A percentile compares a stretch with the other conserved stretches of the same genome.
These are phyloP conservation scores for Verticillium tricorpus DNA, from an alignment of 2,329 filamentous ascomycete genomes.

Conservation along the genomic window DNA sequence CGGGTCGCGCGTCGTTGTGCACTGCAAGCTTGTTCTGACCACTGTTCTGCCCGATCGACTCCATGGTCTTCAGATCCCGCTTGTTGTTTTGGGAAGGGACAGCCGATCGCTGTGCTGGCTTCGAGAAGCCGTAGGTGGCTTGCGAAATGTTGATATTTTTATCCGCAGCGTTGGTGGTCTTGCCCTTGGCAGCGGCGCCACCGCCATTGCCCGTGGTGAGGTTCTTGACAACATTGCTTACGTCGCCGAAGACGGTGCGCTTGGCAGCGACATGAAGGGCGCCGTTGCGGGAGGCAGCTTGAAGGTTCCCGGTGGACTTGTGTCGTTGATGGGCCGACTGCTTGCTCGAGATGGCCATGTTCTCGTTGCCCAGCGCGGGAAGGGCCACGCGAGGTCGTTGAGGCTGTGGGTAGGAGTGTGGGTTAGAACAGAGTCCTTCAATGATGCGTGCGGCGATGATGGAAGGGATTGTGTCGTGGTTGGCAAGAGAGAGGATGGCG, in stretches of 20 bases:
- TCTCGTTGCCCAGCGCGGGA: slow-evolving; percentile 62
- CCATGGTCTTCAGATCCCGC: slow-evolving; percentile 1
- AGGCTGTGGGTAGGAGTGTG: slow-evolving; percentile 22
- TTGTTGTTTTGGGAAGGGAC: slow-evolving; percentile 8
- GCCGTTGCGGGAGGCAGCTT: slow-evolving; percentile 42
- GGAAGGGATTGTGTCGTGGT: not conserved
- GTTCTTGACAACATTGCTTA: slow-evolving; percentile 63
- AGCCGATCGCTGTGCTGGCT: slow-evolving; percentile 14
- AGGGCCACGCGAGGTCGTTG: slow-evolving; percentile 46
- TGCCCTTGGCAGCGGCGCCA: slow-evolving; percentile 25
- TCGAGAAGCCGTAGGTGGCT: slow-evolving; percentile 13
- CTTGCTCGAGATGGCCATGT: slow-evolving; percentile 45
- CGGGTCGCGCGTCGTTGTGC: slow-evolving; percentile 8
- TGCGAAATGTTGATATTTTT: slow-evolving; percentile 20
- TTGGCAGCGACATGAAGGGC: slow-evolving; percentile 63
- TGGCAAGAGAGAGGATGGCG: not conserved
- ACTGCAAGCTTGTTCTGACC: slow-evolving; percentile 7
- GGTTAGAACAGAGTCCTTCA: not conserved
- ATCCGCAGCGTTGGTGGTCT: slow-evolving; percentile 27
- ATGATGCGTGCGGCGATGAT: not conserved
- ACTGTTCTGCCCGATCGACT: not conserved
- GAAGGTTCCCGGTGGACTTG: slow-evolving; percentile 69
- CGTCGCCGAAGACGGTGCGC: slow-evolving; percentile 75
- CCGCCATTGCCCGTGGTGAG: slow-evolving; percentile 12
- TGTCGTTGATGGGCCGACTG: slow-evolving; percentile 72